Evolutionary conservation across 208 protist species (phyloP).

Genomic region (Phytomonas sp.): DNA sequence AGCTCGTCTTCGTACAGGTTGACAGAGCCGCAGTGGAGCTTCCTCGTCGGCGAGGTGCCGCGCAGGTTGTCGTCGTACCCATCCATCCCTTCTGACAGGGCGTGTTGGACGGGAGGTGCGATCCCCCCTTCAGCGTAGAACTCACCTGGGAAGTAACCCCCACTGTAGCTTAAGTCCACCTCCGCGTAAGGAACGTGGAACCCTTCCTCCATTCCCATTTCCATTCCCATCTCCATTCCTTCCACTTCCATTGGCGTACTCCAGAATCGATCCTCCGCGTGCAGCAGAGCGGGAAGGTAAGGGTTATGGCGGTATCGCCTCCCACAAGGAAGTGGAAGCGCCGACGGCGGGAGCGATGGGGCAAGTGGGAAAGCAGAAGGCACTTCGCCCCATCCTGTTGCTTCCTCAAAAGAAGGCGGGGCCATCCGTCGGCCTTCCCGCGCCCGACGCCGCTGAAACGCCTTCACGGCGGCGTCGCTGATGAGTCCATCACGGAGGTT

Average conservation of each 20-base stretch:
- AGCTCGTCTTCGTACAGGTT: constrained; percentile 7
- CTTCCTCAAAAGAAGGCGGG: constrained; percentile 9
- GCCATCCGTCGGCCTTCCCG: constrained; percentile 8
- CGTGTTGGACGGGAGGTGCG: too few relatives aligned
- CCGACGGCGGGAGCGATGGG: constrained; percentile 6
- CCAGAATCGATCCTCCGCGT: constrained; percentile 17
- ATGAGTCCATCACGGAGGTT: constrained; percentile 63
- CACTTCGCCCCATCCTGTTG: background rate
- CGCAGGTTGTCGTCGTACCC: too few relatives aligned
- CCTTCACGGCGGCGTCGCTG: constrained; percentile 54
- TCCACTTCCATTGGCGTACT: constrained; percentile 14
- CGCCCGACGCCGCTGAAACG: constrained; percentile 29
- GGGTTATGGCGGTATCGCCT: constrained; percentile 35
- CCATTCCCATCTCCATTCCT: constrained; percentile 5
- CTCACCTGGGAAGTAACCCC: background rate
- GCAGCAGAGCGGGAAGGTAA: constrained; percentile 30
- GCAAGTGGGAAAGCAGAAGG: constrained; percentile 7
- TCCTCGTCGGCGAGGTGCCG: background rate
- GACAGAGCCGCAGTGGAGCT: background rate
- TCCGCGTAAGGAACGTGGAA: background rate
- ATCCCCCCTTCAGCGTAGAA: background rate
- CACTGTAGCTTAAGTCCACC: background rate
- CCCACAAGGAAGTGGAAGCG: constrained; percentile 1
- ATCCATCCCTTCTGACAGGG: too few relatives aligned
- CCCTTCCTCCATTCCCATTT: background rate